Evolutionary conservation across 225 moss, liverwort and hornwort genomes (phyloP).

Genomic region (Ulota crispa): DNA sequence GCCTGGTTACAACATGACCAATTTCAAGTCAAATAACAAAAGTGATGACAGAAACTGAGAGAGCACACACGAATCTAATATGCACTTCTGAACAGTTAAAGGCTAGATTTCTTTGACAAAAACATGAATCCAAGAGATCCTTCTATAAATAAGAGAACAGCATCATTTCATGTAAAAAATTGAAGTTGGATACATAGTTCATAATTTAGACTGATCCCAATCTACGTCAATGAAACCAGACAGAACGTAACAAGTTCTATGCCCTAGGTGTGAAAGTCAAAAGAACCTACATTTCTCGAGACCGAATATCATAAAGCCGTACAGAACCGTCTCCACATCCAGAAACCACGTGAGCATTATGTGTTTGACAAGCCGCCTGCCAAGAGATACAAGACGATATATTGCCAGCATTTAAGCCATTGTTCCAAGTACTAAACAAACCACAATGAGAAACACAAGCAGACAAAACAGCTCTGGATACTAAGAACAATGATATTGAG

Average conservation of each 20-base stretch:
- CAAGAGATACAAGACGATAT: conserved; percentile 12
- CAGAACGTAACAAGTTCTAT: neutral
- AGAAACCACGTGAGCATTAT: conserved; percentile 66
- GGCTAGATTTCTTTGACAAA: conserved; percentile 9
- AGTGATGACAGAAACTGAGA: neutral
- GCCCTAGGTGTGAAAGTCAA: neutral
- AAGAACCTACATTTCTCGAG: conserved; percentile 66
- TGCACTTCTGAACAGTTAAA: neutral
- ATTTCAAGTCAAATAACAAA: conserved; percentile 4
- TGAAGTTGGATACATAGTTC: neutral
- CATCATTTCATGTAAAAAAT: neutral
- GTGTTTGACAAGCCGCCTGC: conserved; percentile 88
- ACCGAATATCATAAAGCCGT: conserved; percentile 78
- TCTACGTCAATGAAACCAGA: neutral
- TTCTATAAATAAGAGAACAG: neutral
- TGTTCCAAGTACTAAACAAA: conserved; percentile 13
- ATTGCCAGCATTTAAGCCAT: neutral
- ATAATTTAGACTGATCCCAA: neutral
- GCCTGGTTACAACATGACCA: conserved; percentile 45
- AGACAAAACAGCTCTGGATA: neutral
- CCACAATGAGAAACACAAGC: neutral
- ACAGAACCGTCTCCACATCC: conserved; percentile 95
- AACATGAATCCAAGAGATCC: neutral
- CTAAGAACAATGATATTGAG: neutral
- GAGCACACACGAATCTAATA: neutral